A percentile compares a stretch with the other conserved stretches of the same genome.
phyloP scores from a whole-genome alignment of 306 rosid species.

The Lathyrus sativus region DNA sequence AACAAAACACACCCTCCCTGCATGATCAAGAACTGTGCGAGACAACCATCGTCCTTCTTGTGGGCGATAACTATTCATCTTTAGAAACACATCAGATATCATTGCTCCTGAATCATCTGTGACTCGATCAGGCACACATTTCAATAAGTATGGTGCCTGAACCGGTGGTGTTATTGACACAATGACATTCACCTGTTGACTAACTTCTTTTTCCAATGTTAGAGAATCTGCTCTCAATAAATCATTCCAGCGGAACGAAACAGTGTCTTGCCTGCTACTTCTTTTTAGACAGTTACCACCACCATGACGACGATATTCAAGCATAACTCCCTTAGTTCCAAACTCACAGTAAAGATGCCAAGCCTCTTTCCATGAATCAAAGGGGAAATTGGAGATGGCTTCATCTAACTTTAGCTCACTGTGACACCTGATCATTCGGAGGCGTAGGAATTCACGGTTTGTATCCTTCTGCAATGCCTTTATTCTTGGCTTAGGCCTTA shows the following conservation, averaged over 20 bases:
- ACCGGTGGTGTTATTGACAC: conserved; percentile 87
- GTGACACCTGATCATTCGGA: conserved; percentile 70
- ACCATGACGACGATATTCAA: conserved; percentile 57
- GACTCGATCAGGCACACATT: conserved; percentile 89
- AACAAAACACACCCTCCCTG: conserved; percentile 92
- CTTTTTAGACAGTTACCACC: conserved; percentile 67
- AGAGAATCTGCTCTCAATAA: conserved; percentile 73
- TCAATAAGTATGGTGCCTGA: conserved; percentile 82
- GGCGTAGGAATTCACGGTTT: conserved; percentile 52
- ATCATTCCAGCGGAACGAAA: conserved; percentile 73
- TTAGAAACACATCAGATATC: conserved; percentile 84
- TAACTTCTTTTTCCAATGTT: conserved; percentile 59
- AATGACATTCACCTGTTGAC: conserved; percentile 54
- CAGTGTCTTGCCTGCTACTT: conserved; percentile 47
- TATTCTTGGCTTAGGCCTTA: conserved; percentile 54
- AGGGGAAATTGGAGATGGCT: conserved; percentile 50
- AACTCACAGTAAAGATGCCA: conserved; percentile 93
- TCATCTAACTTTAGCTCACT: conserved; percentile 73
- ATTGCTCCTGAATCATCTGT: conserved; percentile 89
- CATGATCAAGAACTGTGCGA: conserved; percentile 92
- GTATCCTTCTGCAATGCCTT: conserved; percentile 49
- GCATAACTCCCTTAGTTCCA: conserved; percentile 75
- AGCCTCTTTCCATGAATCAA: conserved; percentile 69
- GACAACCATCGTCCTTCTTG: conserved; percentile 98
- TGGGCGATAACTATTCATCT: conserved; percentile 79